These are phyloP conservation scores for Eucalyptus erythrocorys DNA, from an alignment of 345 rosid genomes.

Conservation along the genomic window DNA sequence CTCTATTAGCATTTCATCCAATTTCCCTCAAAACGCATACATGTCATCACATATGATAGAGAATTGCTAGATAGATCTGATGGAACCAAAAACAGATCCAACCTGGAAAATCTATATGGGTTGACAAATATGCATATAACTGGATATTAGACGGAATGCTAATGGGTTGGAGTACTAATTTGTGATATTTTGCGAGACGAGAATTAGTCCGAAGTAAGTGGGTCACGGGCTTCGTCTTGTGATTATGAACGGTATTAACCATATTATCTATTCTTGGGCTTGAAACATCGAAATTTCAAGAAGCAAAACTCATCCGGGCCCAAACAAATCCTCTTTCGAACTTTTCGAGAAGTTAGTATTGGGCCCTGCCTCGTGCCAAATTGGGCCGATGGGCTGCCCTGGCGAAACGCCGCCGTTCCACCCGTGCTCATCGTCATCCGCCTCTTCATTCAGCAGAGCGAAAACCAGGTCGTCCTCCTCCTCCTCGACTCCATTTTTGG, in stretches of 20 bases:
- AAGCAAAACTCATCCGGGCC: not conserved
- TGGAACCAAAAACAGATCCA: fast-evolving
- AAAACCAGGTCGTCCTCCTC: not conserved
- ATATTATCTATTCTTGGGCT: not conserved
- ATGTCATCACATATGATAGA: not conserved
- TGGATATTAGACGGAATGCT: fast-evolving
- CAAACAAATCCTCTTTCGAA: not conserved
- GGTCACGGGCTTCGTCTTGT: not conserved
- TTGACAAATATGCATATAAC: not conserved
- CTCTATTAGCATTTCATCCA: not conserved
- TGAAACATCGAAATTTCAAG: not conserved
- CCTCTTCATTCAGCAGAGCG: not conserved
- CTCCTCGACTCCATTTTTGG: not conserved
- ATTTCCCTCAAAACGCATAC: not conserved
- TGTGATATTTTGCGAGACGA: not conserved
- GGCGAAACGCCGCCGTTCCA: not conserved
- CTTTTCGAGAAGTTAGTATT: not conserved
- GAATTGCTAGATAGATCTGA: fast-evolving
- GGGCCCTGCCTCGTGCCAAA: not conserved
- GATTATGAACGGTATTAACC: not conserved
- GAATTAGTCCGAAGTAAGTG: not conserved
- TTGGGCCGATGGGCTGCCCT: not conserved
- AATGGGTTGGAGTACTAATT: not conserved
- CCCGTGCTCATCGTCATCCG: not conserved
- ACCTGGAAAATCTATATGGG: not conserved